Evolutionary conservation across 2,329 filamentous ascomycete genomes (phyloP).

Genomic region (Scopulariopsis brevicaulis): DNA sequence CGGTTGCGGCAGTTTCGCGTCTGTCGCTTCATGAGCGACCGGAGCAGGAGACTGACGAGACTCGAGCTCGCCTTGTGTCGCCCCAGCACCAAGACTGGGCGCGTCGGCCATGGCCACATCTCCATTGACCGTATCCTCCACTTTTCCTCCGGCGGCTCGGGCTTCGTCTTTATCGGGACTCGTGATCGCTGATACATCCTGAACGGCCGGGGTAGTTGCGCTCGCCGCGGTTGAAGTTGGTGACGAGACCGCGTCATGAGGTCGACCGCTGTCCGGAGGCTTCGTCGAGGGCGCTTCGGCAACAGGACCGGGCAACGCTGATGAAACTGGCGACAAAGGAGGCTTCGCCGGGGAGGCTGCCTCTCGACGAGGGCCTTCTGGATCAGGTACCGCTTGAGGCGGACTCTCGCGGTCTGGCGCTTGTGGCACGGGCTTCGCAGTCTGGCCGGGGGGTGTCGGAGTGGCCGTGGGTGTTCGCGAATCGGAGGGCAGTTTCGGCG

Average conservation of each 20-base stretch:
- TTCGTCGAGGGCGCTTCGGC: background rate
- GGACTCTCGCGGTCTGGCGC: background rate
- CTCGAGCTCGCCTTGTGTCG: background rate
- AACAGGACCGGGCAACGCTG: background rate
- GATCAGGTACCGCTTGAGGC: background rate
- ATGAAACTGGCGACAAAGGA: background rate
- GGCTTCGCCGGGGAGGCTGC: background rate
- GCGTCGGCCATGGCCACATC: constrained; percentile 1
- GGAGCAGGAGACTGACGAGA: background rate
- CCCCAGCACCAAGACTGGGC: background rate
- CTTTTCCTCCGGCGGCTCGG: constrained; percentile 3
- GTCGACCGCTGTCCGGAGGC: constrained; percentile 11
- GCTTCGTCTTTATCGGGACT: constrained; percentile 56
- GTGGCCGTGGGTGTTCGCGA: background rate
- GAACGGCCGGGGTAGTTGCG: constrained; percentile 58
- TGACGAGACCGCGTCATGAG: constrained; percentile 36
- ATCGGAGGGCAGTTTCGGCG: background rate
- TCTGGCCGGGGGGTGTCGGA: background rate
- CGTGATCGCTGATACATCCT: constrained; percentile 60
- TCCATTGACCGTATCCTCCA: background rate
- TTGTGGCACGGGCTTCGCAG: background rate
- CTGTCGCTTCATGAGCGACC: background rate
- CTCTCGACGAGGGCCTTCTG: background rate
- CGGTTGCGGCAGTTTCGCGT: background rate
- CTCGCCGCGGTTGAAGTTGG: constrained; percentile 61